These are phyloP conservation scores for Beauveria scarabaeidicola DNA, from an alignment of 2,329 filamentous ascomycete species.

Conservation along the genomic window DNA sequence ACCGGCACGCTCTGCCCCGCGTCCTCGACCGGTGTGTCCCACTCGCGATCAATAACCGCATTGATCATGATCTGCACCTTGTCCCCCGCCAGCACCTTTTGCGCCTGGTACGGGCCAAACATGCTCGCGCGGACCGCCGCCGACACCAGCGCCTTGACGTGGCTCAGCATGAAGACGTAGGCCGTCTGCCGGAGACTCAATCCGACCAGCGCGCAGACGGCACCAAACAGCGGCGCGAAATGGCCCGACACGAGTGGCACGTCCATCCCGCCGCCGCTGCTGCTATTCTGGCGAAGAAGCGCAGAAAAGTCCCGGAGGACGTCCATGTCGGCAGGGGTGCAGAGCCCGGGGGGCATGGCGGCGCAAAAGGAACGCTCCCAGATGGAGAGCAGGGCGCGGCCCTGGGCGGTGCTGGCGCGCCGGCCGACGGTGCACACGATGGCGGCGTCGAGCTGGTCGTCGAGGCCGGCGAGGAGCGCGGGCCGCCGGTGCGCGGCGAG, in stretches of 20 bases:
- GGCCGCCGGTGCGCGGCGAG: constrained; percentile 57
- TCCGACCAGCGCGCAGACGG: constrained; percentile 53
- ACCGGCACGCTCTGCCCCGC: constrained; percentile 68
- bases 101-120: constrained; percentile 73
- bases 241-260: constrained; percentile 49
- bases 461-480: constrained; percentile 43
- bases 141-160: constrained; percentile 67
- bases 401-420: constrained; percentile 67
- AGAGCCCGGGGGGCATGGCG: constrained; percentile 21
- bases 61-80: constrained; percentile 50
- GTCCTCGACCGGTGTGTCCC: constrained; percentile 49
- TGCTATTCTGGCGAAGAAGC: constrained; percentile 22
- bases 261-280: constrained; percentile 16
- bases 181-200: constrained; percentile 55
- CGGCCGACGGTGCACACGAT: constrained; percentile 73
- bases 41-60: constrained; percentile 50
- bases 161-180: constrained; percentile 68
- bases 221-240: constrained; percentile 62
- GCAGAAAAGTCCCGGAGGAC: constrained; percentile 28
- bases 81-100: constrained; percentile 58
- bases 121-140: constrained; percentile 70
- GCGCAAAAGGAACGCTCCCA: constrained; percentile 63
- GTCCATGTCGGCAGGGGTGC: constrained; percentile 16
- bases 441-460: constrained; percentile 69
- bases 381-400: constrained; percentile 62